These are phyloP conservation scores for Nicotiana noctiflora DNA, from an alignment of 257 asterid species.

Conservation along the genomic window DNA sequence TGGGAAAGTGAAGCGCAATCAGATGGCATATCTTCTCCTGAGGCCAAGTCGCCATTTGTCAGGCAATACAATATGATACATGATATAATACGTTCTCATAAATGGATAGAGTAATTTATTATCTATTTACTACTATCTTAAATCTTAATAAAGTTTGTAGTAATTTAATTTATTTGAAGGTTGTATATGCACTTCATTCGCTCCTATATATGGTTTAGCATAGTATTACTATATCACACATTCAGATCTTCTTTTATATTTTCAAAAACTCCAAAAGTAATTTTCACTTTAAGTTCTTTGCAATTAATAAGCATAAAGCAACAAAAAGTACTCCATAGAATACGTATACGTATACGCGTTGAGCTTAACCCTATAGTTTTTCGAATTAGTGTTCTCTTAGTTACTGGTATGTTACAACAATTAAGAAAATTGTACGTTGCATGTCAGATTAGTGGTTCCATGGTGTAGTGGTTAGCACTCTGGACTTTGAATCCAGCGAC, in stretches of 20 bases:
- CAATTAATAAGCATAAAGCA: not conserved
- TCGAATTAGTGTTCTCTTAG: not conserved
- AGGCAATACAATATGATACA: not conserved
- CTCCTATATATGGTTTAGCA: too few relatives aligned
- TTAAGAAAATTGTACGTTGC: too few relatives aligned
- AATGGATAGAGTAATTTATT: not conserved
- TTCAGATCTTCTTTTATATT: not conserved
- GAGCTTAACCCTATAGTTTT: not conserved
- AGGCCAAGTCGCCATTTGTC: not conserved
- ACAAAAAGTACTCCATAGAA: not conserved
- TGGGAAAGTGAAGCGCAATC: not conserved
- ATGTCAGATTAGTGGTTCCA: not conserved
- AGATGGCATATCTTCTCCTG: not conserved
- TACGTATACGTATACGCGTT: too few relatives aligned
- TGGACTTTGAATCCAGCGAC: constrained; percentile 99
- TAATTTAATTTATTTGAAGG: too few relatives aligned
- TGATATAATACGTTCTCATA: not conserved
- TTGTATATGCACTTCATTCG: too few relatives aligned
- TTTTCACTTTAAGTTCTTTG: not conserved
- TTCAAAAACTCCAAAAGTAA: not conserved
- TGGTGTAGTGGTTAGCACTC: constrained; percentile 99
- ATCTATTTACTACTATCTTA: too few relatives aligned
- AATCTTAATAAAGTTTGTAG: not conserved
- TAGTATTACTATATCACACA: too few relatives aligned
- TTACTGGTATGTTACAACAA: not conserved